Base-by-base conservation (phyloP, 2,329 filamentous ascomycete genomes). In the Aspergillus sp. region DNA sequence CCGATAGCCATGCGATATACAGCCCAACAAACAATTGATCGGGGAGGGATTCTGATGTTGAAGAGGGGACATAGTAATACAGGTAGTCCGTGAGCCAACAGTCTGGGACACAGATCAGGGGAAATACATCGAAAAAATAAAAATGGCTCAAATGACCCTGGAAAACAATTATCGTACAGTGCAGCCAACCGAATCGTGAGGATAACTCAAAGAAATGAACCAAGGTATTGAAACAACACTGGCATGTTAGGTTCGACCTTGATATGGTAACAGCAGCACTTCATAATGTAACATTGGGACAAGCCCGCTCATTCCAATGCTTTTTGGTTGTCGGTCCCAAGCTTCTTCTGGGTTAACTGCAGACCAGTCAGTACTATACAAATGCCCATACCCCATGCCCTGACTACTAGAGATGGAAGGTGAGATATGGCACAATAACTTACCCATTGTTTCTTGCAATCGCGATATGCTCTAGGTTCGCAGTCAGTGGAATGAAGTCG, bases 391-490 rank as follows among this genome's bases (percentile, higher is more conserved):
- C 19, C 17, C 15, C 24, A 44, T 4, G 31, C 27, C 11, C 23
- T 15, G 17, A 14, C 6, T 24, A 46, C 11, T 4, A 11, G 27
- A 35, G 37, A 27, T n/a, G 12, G 33, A 24, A 27, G 2, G 24
- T 4, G 12, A 35, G n/a, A 41, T 19, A n/a, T 9, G 15, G 45
- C 6, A 27, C 9, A 37, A 12, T n/a, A 40, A 77, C 85, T 68
- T 82, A 96, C 92, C 93, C 93, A 97, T 79, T 88, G 84, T 78
- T 96, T 93, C 75, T 97, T 97, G 77, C 93, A 98, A 62, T 96
- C 91, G 58, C 92, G 86, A 75, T 97, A 98, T 51, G 92, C 92
- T 77, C 92, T 96, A 19, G 6, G 40, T n/a, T 33, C 63, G 56
- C 19, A 15, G 43, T 59, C 39, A 61, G 59, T 37, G 33, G 14